Conservation (phyloP, 495 filamentous ascomycete species). For the Penicillium salamii region DNA sequence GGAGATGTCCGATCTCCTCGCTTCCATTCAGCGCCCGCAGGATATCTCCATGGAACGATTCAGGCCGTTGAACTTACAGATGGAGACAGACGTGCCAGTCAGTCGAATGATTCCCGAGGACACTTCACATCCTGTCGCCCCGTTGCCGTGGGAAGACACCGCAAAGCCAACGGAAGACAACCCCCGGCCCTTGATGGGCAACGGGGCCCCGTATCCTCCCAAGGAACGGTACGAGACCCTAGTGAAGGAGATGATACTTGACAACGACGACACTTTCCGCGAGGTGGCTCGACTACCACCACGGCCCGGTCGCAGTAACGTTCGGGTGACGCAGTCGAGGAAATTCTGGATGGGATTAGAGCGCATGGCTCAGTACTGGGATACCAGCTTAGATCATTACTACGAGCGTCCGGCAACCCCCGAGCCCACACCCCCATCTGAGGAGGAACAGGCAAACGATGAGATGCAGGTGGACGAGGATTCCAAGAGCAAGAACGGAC, state of each 20-base stretch:
- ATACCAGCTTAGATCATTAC: conserved; percentile 57
- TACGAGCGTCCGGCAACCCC: conserved; percentile 36
- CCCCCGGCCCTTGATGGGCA: conserved; percentile 39
- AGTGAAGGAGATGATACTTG: conserved; percentile 48
- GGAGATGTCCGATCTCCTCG: conserved; percentile 41
- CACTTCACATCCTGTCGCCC: conserved; percentile 38
- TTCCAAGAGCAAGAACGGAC: neutral
- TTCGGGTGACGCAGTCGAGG: conserved; percentile 52
- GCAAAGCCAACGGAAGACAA: conserved; percentile 19
- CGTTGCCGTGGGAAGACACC: conserved; percentile 45
- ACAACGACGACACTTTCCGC: conserved; percentile 58
- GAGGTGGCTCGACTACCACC: conserved; percentile 44
- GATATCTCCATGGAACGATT: conserved; percentile 51
- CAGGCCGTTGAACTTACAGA: conserved; percentile 49
- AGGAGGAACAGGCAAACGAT: conserved; percentile 21
- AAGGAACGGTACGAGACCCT: conserved; percentile 48
- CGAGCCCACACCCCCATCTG: conserved; percentile 16
- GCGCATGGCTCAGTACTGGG: conserved; percentile 62
- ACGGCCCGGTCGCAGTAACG: conserved; percentile 37
- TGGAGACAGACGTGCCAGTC: conserved; percentile 41
- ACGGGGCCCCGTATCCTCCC: conserved; percentile 47
- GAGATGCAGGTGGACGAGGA: neutral
- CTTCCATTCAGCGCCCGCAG: conserved; percentile 49
- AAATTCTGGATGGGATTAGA: conserved; percentile 61
- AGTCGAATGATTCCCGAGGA: conserved; percentile 44